phyloP scores from a whole-genome alignment of 805 yeast species.

The Lachancea thermotolerans region DNA sequence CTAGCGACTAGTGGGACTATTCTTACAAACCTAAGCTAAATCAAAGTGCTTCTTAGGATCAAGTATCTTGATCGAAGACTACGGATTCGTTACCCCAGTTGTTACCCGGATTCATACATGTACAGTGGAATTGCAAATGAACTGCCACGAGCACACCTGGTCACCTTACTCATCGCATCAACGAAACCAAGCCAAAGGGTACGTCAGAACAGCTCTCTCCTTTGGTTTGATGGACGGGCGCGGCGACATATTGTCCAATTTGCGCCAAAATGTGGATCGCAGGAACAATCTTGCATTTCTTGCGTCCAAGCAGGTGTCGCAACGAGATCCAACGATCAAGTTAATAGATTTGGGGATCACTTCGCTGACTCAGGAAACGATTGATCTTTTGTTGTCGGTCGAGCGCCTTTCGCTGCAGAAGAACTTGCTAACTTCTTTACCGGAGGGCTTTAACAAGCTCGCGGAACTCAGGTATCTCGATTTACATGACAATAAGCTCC shows the following conservation, averaged over 20 bases:
- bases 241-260: neutral
- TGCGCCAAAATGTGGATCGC: neutral
- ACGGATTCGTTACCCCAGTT: neutral
- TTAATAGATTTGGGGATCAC: conserved; percentile 36
- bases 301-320: conserved; percentile 11
- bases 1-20: no score
- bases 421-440: conserved; percentile 43
- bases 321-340: conserved; percentile 29
- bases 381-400: conserved; percentile 33
- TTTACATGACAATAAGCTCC: conserved; percentile 53
- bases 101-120: neutral
- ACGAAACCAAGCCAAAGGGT: neutral
- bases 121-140: neutral
- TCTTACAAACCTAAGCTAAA: no score
- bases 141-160: no score
- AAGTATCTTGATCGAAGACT: neutral
- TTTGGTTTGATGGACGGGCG: neutral
- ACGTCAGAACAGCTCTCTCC: neutral
- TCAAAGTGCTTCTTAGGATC: no score
- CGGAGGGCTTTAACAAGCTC: conserved; percentile 40
- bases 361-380: conserved; percentile 34
- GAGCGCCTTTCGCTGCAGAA: conserved; percentile 50
- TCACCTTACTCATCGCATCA: neutral
- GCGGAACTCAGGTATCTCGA: conserved; percentile 52
- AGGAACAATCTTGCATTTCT: conserved; percentile 3